Evolutionary conservation across 169 alveolate species (phyloP).

Genomic region (Babesia microti): DNA sequence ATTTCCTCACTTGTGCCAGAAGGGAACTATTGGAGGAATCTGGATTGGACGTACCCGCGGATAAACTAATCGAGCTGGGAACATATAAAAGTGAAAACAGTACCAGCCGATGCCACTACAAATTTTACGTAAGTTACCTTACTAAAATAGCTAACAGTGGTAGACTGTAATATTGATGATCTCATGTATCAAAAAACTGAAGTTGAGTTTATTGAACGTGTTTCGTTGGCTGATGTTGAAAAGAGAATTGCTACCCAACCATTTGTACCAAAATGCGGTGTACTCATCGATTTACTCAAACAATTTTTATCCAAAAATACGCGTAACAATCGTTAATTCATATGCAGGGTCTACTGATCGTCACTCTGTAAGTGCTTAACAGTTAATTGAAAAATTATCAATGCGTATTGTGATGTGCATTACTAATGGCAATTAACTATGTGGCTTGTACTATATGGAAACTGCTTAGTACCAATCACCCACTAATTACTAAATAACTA

Average conservation of each 20-base stretch:
- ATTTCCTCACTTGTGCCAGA: conserved; percentile 32
- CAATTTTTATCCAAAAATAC: conserved; percentile 6
- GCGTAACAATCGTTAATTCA: conserved; percentile 3
- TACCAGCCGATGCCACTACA: conserved; percentile 18
- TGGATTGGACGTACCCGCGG: conserved; percentile 40
- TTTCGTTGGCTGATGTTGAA: conserved; percentile 5
- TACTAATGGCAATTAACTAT: neutral
- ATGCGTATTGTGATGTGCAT: neutral
- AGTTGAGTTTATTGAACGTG: conserved; percentile 5
- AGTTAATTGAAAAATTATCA: too few species aligned
- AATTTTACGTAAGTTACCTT: conserved; percentile 18
- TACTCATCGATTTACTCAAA: conserved; percentile 10
- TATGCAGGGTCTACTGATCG: neutral
- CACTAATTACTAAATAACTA: too few species aligned
- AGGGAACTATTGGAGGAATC: conserved; percentile 51
- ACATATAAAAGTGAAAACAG: conserved; percentile 29
- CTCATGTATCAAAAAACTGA: neutral
- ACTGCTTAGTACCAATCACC: neutral
- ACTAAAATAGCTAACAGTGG: conserved; percentile 6
- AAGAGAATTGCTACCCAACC: conserved; percentile 4
- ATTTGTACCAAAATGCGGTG: conserved; percentile 14
- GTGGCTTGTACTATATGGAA: conserved; percentile 1
- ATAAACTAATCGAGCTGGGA: conserved; percentile 42
- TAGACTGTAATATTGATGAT: neutral
- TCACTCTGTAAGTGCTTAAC: neutral